phyloP scores from a whole-genome alignment of 2,329 filamentous ascomycete genomes.

The Periconia sp. region DNA sequence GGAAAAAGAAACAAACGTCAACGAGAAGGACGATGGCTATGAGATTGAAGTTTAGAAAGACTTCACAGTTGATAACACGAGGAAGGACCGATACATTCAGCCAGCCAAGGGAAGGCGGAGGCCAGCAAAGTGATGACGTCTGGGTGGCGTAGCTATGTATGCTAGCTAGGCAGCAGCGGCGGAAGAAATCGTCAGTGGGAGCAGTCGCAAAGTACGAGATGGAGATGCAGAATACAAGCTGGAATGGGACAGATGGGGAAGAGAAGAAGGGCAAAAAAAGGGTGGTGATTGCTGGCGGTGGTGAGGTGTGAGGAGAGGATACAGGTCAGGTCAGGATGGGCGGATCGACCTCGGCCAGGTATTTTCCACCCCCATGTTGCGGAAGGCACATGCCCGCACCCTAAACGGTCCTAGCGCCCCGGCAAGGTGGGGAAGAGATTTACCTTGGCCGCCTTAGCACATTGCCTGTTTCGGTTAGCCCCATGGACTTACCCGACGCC shows the following conservation, averaged over 20 bases:
- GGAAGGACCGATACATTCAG: too few species aligned
- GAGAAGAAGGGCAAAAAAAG: background rate
- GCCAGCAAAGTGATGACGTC: too few species aligned
- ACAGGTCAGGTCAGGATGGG: background rate
- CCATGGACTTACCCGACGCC: too few species aligned
- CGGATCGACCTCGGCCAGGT: too few species aligned
- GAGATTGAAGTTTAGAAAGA: too few species aligned
- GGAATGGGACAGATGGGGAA: background rate
- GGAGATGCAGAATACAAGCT: background rate
- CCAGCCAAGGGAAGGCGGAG: too few species aligned
- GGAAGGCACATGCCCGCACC: background rate
- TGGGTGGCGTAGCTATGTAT: too few species aligned
- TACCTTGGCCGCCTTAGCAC: background rate
- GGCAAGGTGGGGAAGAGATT: background rate
- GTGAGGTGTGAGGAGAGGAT: background rate
- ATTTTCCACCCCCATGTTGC: background rate
- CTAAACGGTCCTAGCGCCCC: background rate
- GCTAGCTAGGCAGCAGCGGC: too few species aligned
- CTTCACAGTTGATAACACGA: too few species aligned
- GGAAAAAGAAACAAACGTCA: too few species aligned
- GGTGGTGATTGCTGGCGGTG: background rate
- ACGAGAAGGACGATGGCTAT: too few species aligned
- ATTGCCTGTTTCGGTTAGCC: background rate
- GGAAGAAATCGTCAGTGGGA: too few species aligned
- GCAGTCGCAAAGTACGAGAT: background rate